These are phyloP conservation scores for Eucalyptus rudis DNA, from an alignment of 345 rosid genomes.

Conservation along the genomic window DNA sequence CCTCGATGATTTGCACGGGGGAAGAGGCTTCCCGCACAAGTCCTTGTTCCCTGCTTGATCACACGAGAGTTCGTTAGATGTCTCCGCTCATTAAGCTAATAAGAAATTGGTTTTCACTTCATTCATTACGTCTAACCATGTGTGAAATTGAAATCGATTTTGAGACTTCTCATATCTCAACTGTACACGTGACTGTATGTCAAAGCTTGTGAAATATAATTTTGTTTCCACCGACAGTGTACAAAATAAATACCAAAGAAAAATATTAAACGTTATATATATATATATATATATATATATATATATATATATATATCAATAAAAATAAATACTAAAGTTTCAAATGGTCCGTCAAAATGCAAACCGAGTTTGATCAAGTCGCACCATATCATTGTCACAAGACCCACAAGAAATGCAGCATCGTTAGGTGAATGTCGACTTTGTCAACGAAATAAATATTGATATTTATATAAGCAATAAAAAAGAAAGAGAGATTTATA, in stretches of 20 bases:
- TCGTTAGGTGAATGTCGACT: background rate
- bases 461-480: background rate
- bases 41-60: constrained; percentile 37
- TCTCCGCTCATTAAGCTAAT: background rate
- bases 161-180: background rate
- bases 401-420: background rate
- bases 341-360: background rate
- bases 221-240: background rate
- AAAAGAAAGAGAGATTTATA: background rate
- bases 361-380: background rate
- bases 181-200: background rate
- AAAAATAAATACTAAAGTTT: background rate
- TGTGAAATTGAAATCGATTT: background rate
- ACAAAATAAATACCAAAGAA: background rate
- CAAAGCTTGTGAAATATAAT: background rate
- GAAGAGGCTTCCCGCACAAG: constrained; percentile 64
- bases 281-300: too few species aligned
- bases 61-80: background rate
- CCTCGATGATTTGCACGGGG: constrained; percentile 31
- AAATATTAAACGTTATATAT: background rate
- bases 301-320: too few species aligned
- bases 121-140: background rate
- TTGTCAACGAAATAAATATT: background rate
- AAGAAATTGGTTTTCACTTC: background rate
- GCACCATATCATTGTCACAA: background rate